Conservation (phyloP, 129 eudicot species). For the Glebionis coronaria region DNA sequence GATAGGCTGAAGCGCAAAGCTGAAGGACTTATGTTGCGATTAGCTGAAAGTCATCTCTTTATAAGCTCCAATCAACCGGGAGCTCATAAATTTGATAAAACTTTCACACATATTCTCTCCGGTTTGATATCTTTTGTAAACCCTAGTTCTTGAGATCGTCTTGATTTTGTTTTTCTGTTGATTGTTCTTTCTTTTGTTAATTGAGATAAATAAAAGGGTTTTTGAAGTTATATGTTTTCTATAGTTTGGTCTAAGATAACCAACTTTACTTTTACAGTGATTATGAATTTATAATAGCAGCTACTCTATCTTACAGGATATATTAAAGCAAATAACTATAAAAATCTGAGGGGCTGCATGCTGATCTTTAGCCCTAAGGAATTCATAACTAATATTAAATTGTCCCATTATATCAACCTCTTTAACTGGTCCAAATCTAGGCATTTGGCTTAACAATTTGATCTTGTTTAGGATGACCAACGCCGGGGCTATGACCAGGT, state of each 20-base stretch:
- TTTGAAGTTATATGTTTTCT: no score
- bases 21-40: no score
- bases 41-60: no score
- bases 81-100: no score
- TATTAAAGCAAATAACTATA: slow-evolving; percentile 7
- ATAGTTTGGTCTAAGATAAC: neutral
- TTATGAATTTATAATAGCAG: neutral
- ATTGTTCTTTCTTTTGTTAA: no score
- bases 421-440: slow-evolving; percentile 9
- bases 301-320: neutral
- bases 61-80: no score
- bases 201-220: no score
- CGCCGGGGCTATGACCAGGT: slow-evolving; percentile 60
- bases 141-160: no score
- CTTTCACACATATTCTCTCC: no score
- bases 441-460: slow-evolving; percentile 29
- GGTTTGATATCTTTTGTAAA: no score
- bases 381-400: slow-evolving; percentile 10
- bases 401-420: slow-evolving; percentile 9
- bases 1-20: no score
- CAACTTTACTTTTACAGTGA: slow-evolving; percentile 15
- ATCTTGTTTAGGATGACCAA: slow-evolving; percentile 41
- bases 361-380: slow-evolving; percentile 8
- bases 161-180: no score
- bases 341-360: neutral